These are phyloP conservation scores for Corymbia citriodora DNA, from an alignment of 441 rosid genomes.

Conservation along the genomic window DNA sequence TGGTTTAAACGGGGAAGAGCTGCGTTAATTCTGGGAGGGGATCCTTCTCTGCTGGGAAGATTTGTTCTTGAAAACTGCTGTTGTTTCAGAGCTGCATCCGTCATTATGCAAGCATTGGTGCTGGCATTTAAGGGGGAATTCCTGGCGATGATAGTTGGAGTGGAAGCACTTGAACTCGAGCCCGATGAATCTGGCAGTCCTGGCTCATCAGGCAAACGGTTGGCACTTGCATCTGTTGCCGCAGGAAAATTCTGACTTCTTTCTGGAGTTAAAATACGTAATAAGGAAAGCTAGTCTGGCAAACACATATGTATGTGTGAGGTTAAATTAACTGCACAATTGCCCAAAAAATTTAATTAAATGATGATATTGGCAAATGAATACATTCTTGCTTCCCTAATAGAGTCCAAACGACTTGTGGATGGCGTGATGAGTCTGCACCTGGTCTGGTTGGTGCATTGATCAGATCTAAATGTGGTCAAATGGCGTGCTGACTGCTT, in stretches of 20 bases:
- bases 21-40: slow-evolving; percentile 36
- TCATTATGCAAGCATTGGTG: neutral
- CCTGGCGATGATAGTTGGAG: slow-evolving; percentile 18
- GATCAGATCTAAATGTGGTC: neutral
- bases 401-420: neutral
- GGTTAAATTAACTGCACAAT: neutral
- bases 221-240: slow-evolving; percentile 28
- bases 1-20: slow-evolving; percentile 35
- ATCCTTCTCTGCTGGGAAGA: slow-evolving; percentile 47
- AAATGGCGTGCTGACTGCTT: rapidly evolving
- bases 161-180: slow-evolving; percentile 19
- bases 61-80: slow-evolving; percentile 21
- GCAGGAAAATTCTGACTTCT: slow-evolving; percentile 19
- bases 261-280: slow-evolving; percentile 12
- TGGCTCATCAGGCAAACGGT: slow-evolving; percentile 46
- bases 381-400: neutral
- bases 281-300: neutral
- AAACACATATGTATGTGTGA: neutral
- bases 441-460: neutral
- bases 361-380: too few relatives aligned
- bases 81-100: slow-evolving; percentile 8
- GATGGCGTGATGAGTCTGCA: neutral
- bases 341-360: too few relatives aligned
- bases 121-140: slow-evolving; percentile 21
- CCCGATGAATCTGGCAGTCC: slow-evolving; percentile 46